Percentiles rank a stretch among this genome's conserved stretches.
Conservation (phyloP, 805 yeast genomes). For the Teunomyces tritomae region DNA sequence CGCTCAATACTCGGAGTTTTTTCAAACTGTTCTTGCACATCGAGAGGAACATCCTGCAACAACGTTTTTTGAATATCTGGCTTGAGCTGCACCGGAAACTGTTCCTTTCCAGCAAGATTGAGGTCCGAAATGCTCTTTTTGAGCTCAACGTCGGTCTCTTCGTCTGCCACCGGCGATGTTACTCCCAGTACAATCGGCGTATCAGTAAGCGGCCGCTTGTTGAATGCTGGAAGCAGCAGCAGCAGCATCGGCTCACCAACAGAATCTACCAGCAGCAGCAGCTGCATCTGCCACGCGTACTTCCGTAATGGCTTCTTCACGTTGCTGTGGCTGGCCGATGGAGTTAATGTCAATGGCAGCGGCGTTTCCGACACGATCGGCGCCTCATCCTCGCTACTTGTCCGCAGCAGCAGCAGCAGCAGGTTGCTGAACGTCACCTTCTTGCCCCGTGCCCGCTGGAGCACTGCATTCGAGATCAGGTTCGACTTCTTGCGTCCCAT, state of each 20-base stretch:
- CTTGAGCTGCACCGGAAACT: conserved; percentile 5
- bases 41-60: conserved; percentile 32
- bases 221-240: conserved; percentile 50
- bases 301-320: conserved; percentile 2
- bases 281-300: neutral
- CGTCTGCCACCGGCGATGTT: conserved; percentile 51
- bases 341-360: conserved; percentile 5
- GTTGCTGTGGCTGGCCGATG: neutral
- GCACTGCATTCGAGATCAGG: conserved; percentile 24
- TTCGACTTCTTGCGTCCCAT: conserved; percentile 14
- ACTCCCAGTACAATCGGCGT: conserved; percentile 64
- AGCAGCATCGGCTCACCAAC: neutral
- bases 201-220: conserved; percentile 70
- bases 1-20: conserved; percentile 43
- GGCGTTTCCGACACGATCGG: neutral
- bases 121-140: conserved; percentile 40
- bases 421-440: conserved; percentile 18
- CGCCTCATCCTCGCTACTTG: conserved; percentile 6
- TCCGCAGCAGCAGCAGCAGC: conserved; percentile 6
- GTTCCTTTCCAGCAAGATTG: conserved; percentile 28
- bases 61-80: conserved; percentile 10
- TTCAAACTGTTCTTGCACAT: conserved; percentile 34
- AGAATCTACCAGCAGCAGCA: conserved; percentile 2
- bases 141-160: conserved; percentile 16
- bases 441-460: conserved; percentile 20